These are phyloP conservation scores for Xylaria polymorpha DNA, from an alignment of 2,329 filamentous ascomycete species.

Conservation along the genomic window DNA sequence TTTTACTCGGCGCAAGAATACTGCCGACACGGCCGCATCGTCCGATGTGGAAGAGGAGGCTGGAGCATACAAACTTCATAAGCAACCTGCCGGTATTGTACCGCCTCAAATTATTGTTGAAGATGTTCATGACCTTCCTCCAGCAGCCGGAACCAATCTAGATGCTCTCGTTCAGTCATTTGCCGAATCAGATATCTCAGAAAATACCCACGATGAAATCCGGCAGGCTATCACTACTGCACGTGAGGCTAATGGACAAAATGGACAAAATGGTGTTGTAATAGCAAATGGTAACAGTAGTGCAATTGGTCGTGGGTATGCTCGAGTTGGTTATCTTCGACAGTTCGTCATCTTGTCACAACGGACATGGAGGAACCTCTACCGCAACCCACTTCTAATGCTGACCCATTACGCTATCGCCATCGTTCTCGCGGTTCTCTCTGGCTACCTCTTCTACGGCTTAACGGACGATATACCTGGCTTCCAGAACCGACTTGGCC, in stretches of 20 bases:
- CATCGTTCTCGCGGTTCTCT: slow-evolving; percentile 91
- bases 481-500: slow-evolving; percentile 95
- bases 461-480: slow-evolving; percentile 95
- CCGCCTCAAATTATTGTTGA: slow-evolving; percentile 73
- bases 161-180: slow-evolving; percentile 84
- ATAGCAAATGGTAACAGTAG: slow-evolving; percentile 62
- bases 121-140: slow-evolving; percentile 73
- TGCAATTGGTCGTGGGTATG: slow-evolving; percentile 81
- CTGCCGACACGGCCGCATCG: slow-evolving; percentile 71
- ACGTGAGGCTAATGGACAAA: slow-evolving; percentile 74
- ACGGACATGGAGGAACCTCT: slow-evolving; percentile 96
- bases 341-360: slow-evolving; percentile 92
- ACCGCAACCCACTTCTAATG: slow-evolving; percentile 98
- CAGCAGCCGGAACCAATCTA: slow-evolving; percentile 78
- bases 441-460: slow-evolving; percentile 95
- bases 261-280: slow-evolving; percentile 69
- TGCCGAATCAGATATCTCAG: slow-evolving; percentile 79
- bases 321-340: slow-evolving; percentile 79
- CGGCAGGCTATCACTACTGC: slow-evolving; percentile 73
- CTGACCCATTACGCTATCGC: slow-evolving; percentile 98
- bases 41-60: slow-evolving; percentile 66
- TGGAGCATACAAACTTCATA: slow-evolving; percentile 64
- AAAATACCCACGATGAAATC: slow-evolving; percentile 81
- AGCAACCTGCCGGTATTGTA: slow-evolving; percentile 56
- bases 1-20: slow-evolving; percentile 82